Conservation (phyloP, 345 rosid species). For the Acer saccharum region DNA sequence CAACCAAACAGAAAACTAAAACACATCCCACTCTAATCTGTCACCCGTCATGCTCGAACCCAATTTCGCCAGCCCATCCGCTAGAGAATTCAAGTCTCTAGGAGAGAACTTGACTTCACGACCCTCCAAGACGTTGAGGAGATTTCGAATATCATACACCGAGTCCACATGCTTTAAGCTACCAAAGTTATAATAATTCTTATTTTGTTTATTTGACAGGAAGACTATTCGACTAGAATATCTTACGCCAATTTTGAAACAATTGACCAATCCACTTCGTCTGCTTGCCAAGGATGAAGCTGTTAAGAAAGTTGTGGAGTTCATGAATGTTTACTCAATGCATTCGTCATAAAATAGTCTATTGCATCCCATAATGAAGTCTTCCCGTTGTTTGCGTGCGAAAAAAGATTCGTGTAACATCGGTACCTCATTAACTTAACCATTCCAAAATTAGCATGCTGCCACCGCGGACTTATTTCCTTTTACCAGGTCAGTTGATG, state of each 20-base stretch:
- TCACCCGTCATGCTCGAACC: no score
- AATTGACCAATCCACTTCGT: conserved; percentile 79
- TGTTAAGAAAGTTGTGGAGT: conserved; percentile 77
- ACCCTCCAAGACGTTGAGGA: no score
- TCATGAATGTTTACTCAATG: conserved; percentile 87
- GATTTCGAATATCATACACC: no score
- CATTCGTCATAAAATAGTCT: conserved; percentile 56
- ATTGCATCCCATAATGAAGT: not conserved
- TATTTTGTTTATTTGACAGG: conserved; percentile 42
- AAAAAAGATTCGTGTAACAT: not conserved
- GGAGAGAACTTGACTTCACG: no score
- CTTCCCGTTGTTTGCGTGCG: not conserved
- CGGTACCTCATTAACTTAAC: not conserved
- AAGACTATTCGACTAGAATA: conserved; percentile 79
- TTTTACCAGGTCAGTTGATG: no score
- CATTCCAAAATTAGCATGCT: not conserved
- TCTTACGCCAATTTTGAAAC: conserved; percentile 63
- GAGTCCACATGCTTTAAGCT: no score
- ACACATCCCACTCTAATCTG: no score
- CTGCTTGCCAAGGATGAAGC: conserved; percentile 90
- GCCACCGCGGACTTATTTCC: no score
- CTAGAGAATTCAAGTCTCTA: no score
- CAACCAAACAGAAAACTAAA: no score
- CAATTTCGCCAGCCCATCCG: no score
- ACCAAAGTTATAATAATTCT: not conserved